Evolutionary conservation across 2,329 filamentous ascomycete species (phyloP), one percentile per base, ranked within the genome.

Genomic region (Aaosphaeria pasadenensis): DNA sequence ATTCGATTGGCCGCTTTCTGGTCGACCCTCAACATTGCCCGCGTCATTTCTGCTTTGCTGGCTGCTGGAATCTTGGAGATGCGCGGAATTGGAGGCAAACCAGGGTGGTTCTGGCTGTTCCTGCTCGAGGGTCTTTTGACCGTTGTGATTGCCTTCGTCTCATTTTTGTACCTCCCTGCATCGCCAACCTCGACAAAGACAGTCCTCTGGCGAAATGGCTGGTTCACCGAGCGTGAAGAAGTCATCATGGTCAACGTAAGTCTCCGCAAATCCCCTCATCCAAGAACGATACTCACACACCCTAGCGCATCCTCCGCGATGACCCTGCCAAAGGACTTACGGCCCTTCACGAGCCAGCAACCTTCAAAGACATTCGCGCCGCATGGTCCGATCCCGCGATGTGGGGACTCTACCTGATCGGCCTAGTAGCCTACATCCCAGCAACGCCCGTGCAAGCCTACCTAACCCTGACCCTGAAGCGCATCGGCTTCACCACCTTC

Each of bases 1-100:
- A 77, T 81, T 3, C 79, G 87, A 1, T 72, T 90, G 24, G 80
- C 81, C 54, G 80, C 77, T 51, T 89, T 90, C 72, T 90, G 87
- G 87, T 82, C 82, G 0, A 78, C 85, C 0, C 80, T 86, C 6
- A 79, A 79, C 46, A 70, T 75, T 0, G 77, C 78, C 1, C 75
- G 77, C 39, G 79, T 84, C 33, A 61, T 77, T 9, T 75, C 80
- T 1, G 7, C 33, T 36, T 36, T 83, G 51, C 64, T 81, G 7
- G 80, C 79, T 5, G 79, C 74, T 43, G 79, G 77, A 0, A 75
- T 83, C 33, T 62, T 83, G 1, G 76, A 77, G 44, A 67, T 81
- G 57, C 68, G 75, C 7, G 77, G 77, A 0, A 55, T 73, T 11
- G 66, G 69, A 7, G 78, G 81, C 47, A 59, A 79, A 70, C 58